These are phyloP conservation scores for carrot (Daucus carota) DNA, from an alignment of 129 eudicot species.

Conservation along the genomic window DH1_v3.0 NC_030385.2:6250501-6251000, in stretches of 20 bases:
- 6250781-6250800: not conserved
- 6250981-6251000: too few relatives aligned
- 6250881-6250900: too few relatives aligned
- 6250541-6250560: slow-evolving; percentile 75
- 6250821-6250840: too few relatives aligned
- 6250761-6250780: not conserved
- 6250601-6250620: slow-evolving; percentile 42
- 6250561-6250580: slow-evolving; percentile 67
- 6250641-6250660: slow-evolving; percentile 54
- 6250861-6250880: too few relatives aligned
- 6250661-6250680: slow-evolving; percentile 35
- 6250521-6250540: slow-evolving; percentile 45
- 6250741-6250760: not conserved
- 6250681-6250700: slow-evolving; percentile 2
- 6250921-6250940: too few relatives aligned
- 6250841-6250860: too few relatives aligned
- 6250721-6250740: too few relatives aligned
- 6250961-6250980: too few relatives aligned
- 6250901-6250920: too few relatives aligned
- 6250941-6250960: too few relatives aligned
- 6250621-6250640: slow-evolving; percentile 36
- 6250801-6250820: not conserved
- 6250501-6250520: not conserved
- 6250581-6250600: slow-evolving; percentile 58
- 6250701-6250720: not conserved